phyloP scores from a whole-genome alignment of 768 basidiomycete species.

The Amanita phalloides region DNA sequence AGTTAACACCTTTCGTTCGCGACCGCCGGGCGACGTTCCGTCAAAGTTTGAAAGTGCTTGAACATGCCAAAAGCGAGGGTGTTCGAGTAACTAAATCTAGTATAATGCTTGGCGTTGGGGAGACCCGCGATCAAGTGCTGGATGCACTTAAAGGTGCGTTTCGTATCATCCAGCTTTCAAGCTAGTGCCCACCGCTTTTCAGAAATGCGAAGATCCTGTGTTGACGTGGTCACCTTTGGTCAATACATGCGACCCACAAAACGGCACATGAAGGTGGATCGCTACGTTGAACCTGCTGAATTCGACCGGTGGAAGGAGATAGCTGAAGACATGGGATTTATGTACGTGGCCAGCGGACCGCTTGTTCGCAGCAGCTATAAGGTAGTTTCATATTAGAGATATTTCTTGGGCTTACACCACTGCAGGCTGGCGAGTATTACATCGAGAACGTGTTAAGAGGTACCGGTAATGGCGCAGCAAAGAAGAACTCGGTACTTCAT shows the following conservation, averaged over 20 bases:
- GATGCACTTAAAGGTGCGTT: constrained; percentile 70
- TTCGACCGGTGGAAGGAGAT: constrained; percentile 86
- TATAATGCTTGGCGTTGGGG: constrained; percentile 97
- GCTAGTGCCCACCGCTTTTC: constrained; percentile 5
- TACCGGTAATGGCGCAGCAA: constrained; percentile 24
- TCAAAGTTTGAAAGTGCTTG: constrained; percentile 71
- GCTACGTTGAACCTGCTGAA: constrained; percentile 90
- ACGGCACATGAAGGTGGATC: constrained; percentile 97
- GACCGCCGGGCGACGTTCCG: constrained; percentile 90
- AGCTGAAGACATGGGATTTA: constrained; percentile 90
- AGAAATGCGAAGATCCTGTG: constrained; percentile 84
- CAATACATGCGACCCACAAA: constrained; percentile 99
- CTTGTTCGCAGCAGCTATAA: constrained; percentile 96
- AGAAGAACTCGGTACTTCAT: constrained; percentile 23
- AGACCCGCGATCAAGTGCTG: constrained; percentile 72
- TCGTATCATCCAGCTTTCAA: background rate
- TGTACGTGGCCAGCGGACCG: constrained; percentile 96
- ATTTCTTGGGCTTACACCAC: background rate
- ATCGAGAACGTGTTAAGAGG: constrained; percentile 82
- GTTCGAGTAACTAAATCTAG: constrained; percentile 94
- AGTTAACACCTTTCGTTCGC: constrained; percentile 87
- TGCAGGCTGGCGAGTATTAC: constrained; percentile 92
- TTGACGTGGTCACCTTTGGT: constrained; percentile 97
- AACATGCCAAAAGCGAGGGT: constrained; percentile 75
- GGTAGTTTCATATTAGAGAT: constrained; percentile 33